These are phyloP conservation scores for Sugiyamaella lignohabitans DNA, from an alignment of 805 yeast species.

Conservation along the genomic window DNA sequence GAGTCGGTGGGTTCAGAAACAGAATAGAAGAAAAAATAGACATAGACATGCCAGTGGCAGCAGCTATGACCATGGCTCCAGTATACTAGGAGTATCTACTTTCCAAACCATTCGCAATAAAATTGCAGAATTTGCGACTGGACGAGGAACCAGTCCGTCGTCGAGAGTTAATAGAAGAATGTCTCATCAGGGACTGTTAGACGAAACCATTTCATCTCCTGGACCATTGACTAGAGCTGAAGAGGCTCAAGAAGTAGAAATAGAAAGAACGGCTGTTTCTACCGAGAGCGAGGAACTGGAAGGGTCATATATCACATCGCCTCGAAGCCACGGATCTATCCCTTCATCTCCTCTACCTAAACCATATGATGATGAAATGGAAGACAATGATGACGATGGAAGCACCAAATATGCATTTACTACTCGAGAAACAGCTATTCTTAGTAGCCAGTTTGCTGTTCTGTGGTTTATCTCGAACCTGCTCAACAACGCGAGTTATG, in stretches of 20 bases:
- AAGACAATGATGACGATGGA: background rate
- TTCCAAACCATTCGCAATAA: too few species aligned
- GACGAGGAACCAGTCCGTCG: too few species aligned
- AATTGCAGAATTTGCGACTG: too few species aligned
- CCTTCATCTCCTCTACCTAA: background rate
- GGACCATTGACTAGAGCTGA: background rate
- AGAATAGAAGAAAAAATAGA: background rate
- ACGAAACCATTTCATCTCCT: background rate
- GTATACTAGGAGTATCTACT: too few species aligned
- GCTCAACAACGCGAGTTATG: constrained; percentile 78
- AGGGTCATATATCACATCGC: background rate
- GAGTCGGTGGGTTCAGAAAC: too few species aligned
- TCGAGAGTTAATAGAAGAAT: background rate
- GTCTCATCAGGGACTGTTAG: background rate
- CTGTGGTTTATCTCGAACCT: constrained; percentile 90
- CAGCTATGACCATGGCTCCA: too few species aligned
- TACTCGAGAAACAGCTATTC: constrained; percentile 52
- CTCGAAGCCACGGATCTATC: background rate
- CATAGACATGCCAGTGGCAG: too few species aligned
- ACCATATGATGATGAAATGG: background rate
- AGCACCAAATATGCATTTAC: background rate
- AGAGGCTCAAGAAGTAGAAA: background rate
- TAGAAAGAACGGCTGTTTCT: too few species aligned
- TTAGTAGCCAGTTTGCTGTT: constrained; percentile 76
- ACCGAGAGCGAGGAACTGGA: background rate